Conservation (phyloP, 1,284 basidiomycete species). For the Apiotrichum domesticum region DNA sequence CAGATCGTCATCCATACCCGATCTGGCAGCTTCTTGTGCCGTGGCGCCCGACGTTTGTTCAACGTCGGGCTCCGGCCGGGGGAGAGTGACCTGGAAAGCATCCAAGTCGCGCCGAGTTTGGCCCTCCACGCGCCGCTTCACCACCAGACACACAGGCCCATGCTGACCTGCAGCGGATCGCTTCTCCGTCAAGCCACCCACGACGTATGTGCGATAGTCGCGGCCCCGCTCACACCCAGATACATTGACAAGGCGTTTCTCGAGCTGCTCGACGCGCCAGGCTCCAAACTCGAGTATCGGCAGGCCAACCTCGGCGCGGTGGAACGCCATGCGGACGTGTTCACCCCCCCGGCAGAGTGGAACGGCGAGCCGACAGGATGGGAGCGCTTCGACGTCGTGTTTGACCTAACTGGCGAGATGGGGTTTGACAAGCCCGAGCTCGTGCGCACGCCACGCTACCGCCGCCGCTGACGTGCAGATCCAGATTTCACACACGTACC, state of each 20-base stretch:
- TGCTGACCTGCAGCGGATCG: conserved; percentile 59
- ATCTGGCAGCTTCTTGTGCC: too few species aligned
- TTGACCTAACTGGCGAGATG: conserved; percentile 59
- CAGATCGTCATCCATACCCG: too few species aligned
- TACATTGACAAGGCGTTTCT: conserved; percentile 75
- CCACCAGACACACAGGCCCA: background rate
- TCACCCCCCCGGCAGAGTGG: conserved; percentile 29
- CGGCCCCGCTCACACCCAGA: conserved; percentile 44
- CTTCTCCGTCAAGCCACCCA: conserved; percentile 74
- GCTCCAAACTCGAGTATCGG: conserved; percentile 56
- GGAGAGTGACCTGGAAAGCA: background rate
- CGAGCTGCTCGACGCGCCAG: conserved; percentile 51
- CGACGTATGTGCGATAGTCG: conserved; percentile 57
- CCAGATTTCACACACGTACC: conserved; percentile 71
- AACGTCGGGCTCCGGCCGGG: too few species aligned
- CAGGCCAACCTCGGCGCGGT: conserved; percentile 70
- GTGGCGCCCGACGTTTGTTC: too few species aligned
- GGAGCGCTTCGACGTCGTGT: conserved; percentile 37
- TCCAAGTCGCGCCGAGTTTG: too few species aligned
- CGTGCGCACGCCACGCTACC: conserved; percentile 45
- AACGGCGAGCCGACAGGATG: conserved; percentile 15
- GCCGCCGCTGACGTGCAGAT: conserved; percentile 26
- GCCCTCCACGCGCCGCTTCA: too few species aligned
- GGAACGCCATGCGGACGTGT: conserved; percentile 31
- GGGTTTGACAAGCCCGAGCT: conserved; percentile 69